Evolutionary conservation across 139 green algal species (phyloP).

Genomic region (Micractinium sp.): DNA sequence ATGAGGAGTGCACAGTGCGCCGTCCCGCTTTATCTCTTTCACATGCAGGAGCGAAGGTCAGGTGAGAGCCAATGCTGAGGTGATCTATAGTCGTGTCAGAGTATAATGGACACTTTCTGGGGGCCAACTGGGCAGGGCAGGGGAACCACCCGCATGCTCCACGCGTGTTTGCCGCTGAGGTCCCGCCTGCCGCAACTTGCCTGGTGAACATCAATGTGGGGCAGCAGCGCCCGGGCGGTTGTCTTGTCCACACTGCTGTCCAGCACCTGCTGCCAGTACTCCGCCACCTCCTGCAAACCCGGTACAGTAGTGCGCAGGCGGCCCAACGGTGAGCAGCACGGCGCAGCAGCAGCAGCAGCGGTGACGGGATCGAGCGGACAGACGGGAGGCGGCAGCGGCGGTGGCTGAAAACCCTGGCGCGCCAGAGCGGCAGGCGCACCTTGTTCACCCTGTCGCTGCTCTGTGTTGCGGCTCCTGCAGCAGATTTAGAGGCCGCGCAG

Average conservation of each 20-base stretch:
- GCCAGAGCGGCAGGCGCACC: not conserved
- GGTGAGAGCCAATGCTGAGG: not conserved
- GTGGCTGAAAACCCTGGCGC: not conserved
- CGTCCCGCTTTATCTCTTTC: not conserved
- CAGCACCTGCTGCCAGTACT: conserved; percentile 55
- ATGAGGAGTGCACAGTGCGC: too few relatives aligned
- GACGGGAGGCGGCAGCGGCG: not conserved
- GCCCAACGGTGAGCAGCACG: not conserved
- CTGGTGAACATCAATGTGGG: conserved; percentile 44
- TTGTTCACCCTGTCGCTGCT: conserved; percentile 5
- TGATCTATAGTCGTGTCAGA: too few relatives aligned
- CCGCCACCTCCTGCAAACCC: conserved; percentile 45
- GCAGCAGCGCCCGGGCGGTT: conserved; percentile 39
- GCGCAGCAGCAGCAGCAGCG: not conserved
- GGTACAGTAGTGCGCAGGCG: not conserved
- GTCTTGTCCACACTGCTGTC: conserved; percentile 52
- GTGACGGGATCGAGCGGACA: not conserved
- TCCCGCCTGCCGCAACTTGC: not conserved
- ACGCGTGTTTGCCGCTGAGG: not conserved
- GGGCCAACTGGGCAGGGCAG: not conserved
- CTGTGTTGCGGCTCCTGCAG: not conserved
- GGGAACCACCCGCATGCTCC: not conserved
- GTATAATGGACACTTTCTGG: not conserved
- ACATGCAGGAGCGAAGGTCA: not conserved
- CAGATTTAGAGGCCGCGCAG: not conserved